Conservation (phyloP, 257 asterid genomes). For the Nicotiana undulata region DNA sequence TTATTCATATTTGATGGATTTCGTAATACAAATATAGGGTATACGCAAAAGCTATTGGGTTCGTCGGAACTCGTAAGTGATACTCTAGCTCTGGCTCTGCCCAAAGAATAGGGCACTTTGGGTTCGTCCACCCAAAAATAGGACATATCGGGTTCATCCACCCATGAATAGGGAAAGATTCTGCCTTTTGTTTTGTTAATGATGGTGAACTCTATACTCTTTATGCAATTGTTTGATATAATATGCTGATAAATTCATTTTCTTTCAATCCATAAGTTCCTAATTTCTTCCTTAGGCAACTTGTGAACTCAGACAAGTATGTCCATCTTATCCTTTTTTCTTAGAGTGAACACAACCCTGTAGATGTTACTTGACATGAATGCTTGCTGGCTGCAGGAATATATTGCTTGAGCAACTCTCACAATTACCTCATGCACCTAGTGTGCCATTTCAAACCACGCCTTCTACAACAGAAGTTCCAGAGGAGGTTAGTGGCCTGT, state of each 20-base stretch:
- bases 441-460: constrained; percentile 66
- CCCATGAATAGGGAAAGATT: not conserved
- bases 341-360: not conserved
- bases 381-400: constrained; percentile 42
- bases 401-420: constrained; percentile 70
- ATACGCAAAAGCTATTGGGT: too few relatives aligned
- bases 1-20: too few relatives aligned
- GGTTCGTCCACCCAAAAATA: too few relatives aligned
- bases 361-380: not conserved
- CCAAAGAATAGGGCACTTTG: too few relatives aligned
- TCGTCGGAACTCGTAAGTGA: too few relatives aligned
- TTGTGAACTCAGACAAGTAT: not conserved
- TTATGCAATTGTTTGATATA: not conserved
- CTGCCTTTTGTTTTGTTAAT: not conserved
- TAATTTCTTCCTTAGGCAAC: not conserved
- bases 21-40: too few relatives aligned
- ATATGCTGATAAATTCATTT: not conserved
- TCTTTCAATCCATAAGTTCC: not conserved
- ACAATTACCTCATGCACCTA: constrained; percentile 69
- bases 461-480: constrained; percentile 65
- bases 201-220: not conserved
- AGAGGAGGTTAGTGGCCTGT: constrained; percentile 47
- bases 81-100: too few relatives aligned
- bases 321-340: not conserved
- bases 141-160: too few relatives aligned